These are phyloP conservation scores for Endocarpon pusillum DNA, from an alignment of 495 filamentous ascomycete genomes.

Conservation along the genomic window DNA sequence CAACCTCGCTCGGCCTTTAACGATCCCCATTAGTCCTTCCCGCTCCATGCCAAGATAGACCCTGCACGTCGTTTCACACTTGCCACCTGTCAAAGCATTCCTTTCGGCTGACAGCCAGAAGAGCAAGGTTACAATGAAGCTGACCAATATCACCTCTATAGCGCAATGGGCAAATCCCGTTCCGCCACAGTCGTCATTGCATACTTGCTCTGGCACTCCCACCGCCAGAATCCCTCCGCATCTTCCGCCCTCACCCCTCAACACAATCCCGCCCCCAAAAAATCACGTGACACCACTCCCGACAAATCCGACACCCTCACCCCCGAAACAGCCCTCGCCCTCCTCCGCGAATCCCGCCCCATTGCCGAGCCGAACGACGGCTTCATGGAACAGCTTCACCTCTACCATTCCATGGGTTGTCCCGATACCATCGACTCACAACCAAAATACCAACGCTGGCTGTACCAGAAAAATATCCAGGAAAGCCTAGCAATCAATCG, in stretches of 20 bases:
- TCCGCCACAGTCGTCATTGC: slow-evolving; percentile 73
- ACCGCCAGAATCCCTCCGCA: not conserved
- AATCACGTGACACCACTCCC: slow-evolving; percentile 22
- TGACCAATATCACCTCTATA: slow-evolving; percentile 27
- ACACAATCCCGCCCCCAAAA: slow-evolving; percentile 3
- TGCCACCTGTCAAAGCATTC: too few species aligned
- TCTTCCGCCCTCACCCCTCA: not conserved
- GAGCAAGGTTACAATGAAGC: not conserved
- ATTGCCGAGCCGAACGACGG: slow-evolving; percentile 73
- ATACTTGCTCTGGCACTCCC: slow-evolving; percentile 42
- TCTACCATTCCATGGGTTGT: slow-evolving; percentile 75
- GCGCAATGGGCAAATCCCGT: slow-evolving; percentile 91
- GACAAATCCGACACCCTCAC: slow-evolving; percentile 30
- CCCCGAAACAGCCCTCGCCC: slow-evolving; percentile 39
- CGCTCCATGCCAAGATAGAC: too few species aligned
- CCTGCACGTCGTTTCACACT: too few species aligned
- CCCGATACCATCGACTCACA: slow-evolving; percentile 51
- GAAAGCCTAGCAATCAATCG: slow-evolving; percentile 51
- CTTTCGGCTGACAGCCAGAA: not conserved
- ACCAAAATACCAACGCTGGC: slow-evolving; percentile 73
- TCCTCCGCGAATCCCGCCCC: slow-evolving; percentile 46
- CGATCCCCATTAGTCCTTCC: too few species aligned
- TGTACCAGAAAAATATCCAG: slow-evolving; percentile 63
- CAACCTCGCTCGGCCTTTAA: too few species aligned
- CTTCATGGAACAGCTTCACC: slow-evolving; percentile 70